These are phyloP conservation scores for Juncus inflexus DNA, from an alignment of 176 grass and related monocot genomes.

Conservation along the genomic window DNA sequence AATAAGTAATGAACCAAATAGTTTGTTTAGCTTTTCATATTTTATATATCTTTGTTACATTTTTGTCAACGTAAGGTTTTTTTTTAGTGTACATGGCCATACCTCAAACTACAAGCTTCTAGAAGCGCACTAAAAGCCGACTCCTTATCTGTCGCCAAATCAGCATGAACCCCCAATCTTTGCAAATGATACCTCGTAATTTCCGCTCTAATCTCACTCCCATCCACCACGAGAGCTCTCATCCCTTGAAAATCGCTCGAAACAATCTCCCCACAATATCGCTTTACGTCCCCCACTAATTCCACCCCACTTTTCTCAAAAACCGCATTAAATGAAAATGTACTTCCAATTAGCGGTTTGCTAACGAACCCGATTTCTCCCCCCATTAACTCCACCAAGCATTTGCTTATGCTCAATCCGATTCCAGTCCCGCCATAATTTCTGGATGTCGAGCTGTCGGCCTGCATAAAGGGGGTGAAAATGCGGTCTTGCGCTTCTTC, in stretches of 20 bases:
- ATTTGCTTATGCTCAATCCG: constrained; percentile 78
- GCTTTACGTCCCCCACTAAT: constrained; percentile 45
- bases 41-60: no score
- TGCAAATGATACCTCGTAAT: constrained; percentile 59
- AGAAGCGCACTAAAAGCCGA: constrained; percentile 42
- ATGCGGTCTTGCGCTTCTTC: constrained; percentile 51
- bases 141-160: constrained; percentile 40
- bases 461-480: constrained; percentile 84
- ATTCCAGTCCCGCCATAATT: constrained; percentile 79
- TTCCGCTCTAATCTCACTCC: constrained; percentile 47
- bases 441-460: constrained; percentile 66
- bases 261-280: constrained; percentile 40
- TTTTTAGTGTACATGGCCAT: no score
- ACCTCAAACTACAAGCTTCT: constrained; percentile 59
- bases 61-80: no score
- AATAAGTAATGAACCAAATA: no score
- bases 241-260: constrained; percentile 59
- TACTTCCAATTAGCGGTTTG: constrained; percentile 52
- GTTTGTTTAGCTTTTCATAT: no score
- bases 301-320: constrained; percentile 35
- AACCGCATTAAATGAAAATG: constrained; percentile 72
- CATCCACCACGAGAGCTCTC: constrained; percentile 60
- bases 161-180: constrained; percentile 48
- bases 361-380: constrained; percentile 46
- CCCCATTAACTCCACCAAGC: constrained; percentile 63